Evolutionary conservation across 2,329 filamentous ascomycete species (phyloP).

Genomic region (Lasiodiplodia sp.): DNA sequence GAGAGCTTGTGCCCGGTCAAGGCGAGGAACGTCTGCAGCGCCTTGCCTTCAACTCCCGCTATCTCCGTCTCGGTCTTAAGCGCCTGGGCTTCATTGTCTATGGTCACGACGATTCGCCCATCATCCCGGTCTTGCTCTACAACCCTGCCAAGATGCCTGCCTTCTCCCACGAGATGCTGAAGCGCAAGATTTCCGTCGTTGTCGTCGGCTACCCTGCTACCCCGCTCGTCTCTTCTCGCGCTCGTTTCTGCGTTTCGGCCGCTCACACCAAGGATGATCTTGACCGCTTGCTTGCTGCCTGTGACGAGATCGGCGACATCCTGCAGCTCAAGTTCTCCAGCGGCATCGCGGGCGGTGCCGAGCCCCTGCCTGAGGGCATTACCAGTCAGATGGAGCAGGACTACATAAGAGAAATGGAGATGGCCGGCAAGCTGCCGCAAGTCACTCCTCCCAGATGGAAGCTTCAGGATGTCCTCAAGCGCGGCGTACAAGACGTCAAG

Average conservation of each 20-base stretch:
- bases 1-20: constrained; percentile 86
- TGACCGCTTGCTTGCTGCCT: constrained; percentile 85
- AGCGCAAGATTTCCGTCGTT: constrained; percentile 95
- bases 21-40: constrained; percentile 95
- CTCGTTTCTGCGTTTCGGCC: constrained; percentile 92
- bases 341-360: constrained; percentile 86
- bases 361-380: constrained; percentile 75
- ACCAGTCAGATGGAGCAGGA: constrained; percentile 67
- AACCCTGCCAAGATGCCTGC: constrained; percentile 99
- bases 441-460: constrained; percentile 78
- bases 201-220: constrained; percentile 98
- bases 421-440: constrained; percentile 56
- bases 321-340: constrained; percentile 98
- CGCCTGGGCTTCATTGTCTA: constrained; percentile 96
- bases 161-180: constrained; percentile 98
- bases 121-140: constrained; percentile 93
- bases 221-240: constrained; percentile 91
- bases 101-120: constrained; percentile 96
- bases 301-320: constrained; percentile 90
- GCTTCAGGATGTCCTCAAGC: constrained; percentile 74
- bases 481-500: constrained; percentile 79
- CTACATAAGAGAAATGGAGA: constrained; percentile 56
- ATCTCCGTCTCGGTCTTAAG: constrained; percentile 96
- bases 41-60: constrained; percentile 97
- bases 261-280: constrained; percentile 99